Evolutionary conservation across 2,329 filamentous ascomycete species (phyloP).

Genomic region (Aspergillus sp.): DNA sequence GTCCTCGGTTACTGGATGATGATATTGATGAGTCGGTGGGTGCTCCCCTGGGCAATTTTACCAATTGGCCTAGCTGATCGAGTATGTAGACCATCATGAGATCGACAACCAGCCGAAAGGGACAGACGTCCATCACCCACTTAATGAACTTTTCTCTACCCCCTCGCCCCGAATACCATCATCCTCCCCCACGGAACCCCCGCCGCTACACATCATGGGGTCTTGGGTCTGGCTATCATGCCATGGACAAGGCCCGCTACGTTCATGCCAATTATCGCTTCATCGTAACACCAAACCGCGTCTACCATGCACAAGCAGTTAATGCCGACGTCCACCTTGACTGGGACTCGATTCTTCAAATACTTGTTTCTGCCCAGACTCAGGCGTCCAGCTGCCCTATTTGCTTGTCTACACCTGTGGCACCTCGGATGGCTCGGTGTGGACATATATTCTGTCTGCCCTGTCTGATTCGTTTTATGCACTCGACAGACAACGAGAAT

Average conservation of each 20-base stretch:
- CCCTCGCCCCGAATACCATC: constrained; percentile 62
- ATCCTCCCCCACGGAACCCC: constrained; percentile 58
- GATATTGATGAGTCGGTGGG: constrained; percentile 78
- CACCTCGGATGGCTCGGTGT: constrained; percentile 94
- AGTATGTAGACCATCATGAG: constrained; percentile 58
- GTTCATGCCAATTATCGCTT: constrained; percentile 98
- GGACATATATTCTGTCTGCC: constrained; percentile 96
- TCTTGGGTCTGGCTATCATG: constrained; percentile 83
- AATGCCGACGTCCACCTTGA: constrained; percentile 89
- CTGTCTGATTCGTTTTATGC: constrained; percentile 94
- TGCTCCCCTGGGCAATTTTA: constrained; percentile 20
- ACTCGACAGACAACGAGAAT: constrained; percentile 73
- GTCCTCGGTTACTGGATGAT: constrained; percentile 73
- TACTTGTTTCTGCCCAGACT: constrained; percentile 85
- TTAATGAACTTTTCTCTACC: constrained; percentile 88
- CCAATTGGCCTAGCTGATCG: constrained; percentile 16
- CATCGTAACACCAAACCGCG: constrained; percentile 78
- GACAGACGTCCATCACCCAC: constrained; percentile 96
- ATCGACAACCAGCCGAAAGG: constrained; percentile 70
- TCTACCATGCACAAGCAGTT: constrained; percentile 75
- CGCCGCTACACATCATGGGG: constrained; percentile 79
- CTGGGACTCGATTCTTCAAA: constrained; percentile 87
- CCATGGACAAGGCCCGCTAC: constrained; percentile 85
- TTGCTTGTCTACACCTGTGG: constrained; percentile 87
- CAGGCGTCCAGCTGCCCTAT: constrained; percentile 91